These are phyloP conservation scores for Phytophthora cryptogea DNA, from an alignment of 352 stramenopile genomes.

Conservation along the genomic window DNA sequence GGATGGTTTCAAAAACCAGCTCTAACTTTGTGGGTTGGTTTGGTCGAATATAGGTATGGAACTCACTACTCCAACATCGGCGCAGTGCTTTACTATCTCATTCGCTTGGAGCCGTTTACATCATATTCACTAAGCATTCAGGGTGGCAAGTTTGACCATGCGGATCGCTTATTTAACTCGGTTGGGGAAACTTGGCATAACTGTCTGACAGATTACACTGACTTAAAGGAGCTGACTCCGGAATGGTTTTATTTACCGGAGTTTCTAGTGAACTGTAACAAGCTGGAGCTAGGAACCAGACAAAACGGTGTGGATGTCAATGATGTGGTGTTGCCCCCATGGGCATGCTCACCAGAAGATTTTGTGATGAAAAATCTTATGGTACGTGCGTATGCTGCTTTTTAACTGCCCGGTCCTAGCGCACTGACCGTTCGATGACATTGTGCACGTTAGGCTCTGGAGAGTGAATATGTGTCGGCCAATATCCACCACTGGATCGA, in stretches of 20 bases:
- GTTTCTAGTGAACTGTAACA: slow-evolving; percentile 90
- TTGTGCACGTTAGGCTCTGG: slow-evolving; percentile 53
- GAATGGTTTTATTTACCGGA: slow-evolving; percentile 95
- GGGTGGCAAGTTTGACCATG: slow-evolving; percentile 94
- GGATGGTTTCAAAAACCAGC: neutral
- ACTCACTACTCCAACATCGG: slow-evolving; percentile 92
- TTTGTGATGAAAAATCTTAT: slow-evolving; percentile 88
- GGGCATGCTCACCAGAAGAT: slow-evolving; percentile 79
- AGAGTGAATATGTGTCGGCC: slow-evolving; percentile 85
- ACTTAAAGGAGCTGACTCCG: slow-evolving; percentile 94
- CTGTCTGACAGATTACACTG: slow-evolving; percentile 87
- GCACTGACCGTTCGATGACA: neutral
- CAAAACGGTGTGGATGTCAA: slow-evolving; percentile 88
- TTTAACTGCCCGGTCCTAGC: neutral
- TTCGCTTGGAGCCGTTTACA: slow-evolving; percentile 99
- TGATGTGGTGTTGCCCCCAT: slow-evolving; percentile 95
- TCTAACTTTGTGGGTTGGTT: slow-evolving; percentile 9
- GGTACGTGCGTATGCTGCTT: slow-evolving; percentile 39
- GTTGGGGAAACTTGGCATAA: slow-evolving; percentile 91
- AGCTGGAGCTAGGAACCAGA: slow-evolving; percentile 73
- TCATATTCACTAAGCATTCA: slow-evolving; percentile 94
- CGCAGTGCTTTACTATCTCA: slow-evolving; percentile 98
- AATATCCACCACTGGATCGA: slow-evolving; percentile 92
- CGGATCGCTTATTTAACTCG: slow-evolving; percentile 93
- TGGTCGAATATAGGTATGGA: slow-evolving; percentile 66